Evolutionary conservation across 2,329 filamentous ascomycete species (phyloP).

Genomic region (Ophiostoma himal-ulmi): DNA sequence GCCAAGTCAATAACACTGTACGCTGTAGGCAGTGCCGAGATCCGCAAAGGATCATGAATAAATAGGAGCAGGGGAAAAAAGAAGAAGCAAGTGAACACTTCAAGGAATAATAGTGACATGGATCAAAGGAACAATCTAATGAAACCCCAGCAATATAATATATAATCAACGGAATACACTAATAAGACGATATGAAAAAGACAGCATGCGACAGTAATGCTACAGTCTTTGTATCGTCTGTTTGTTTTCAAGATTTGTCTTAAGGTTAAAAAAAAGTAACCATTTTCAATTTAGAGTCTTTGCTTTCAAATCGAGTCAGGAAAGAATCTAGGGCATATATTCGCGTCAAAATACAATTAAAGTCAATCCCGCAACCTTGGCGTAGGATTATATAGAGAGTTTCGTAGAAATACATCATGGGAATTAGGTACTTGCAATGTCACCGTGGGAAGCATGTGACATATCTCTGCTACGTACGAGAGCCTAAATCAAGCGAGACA

Average conservation of each 20-base stretch:
- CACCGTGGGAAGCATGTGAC: background rate
- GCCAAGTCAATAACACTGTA: background rate
- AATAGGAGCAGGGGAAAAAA: background rate
- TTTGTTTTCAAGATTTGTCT: too few species aligned
- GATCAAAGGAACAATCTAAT: background rate
- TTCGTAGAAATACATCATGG: background rate
- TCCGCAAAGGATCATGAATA: background rate
- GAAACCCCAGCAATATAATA: background rate
- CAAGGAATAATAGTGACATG: background rate
- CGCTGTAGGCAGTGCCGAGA: background rate
- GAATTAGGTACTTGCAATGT: background rate
- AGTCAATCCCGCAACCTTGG: too few species aligned
- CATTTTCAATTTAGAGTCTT: background rate
- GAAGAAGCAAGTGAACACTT: background rate
- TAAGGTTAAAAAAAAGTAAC: too few species aligned
- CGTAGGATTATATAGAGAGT: background rate
- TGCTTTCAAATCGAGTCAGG: background rate
- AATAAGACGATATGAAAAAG: too few species aligned
- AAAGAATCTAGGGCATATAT: too few species aligned
- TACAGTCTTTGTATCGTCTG: background rate
- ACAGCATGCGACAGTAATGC: background rate
- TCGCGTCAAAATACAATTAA: too few species aligned
- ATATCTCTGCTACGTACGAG: background rate
- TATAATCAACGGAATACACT: background rate
- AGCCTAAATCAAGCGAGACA: constrained; percentile 10